Evolutionary conservation across 305 asterid genomes (phyloP).

Genomic region (Solanum aculeatissimum): DNA sequence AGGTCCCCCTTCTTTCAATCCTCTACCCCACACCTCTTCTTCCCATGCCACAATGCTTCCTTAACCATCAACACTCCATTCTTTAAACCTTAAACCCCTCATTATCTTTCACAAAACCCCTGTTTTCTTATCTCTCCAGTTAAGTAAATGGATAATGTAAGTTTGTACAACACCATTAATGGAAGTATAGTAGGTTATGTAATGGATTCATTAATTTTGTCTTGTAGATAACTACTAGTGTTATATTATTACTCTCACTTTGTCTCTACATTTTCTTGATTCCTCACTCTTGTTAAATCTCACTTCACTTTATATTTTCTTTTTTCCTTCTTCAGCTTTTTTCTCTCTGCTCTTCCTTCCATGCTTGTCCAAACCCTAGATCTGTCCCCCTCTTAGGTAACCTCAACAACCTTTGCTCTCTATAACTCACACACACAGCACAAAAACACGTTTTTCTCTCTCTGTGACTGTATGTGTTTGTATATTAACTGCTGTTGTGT

Average conservation of each 20-base stretch:
- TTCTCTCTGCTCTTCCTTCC: conserved; percentile 19
- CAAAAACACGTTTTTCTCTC: background rate
- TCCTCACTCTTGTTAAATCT: background rate
- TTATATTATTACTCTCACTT: background rate
- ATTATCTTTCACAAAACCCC: background rate
- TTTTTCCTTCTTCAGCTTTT: background rate
- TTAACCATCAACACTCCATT: background rate
- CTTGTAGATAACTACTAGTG: background rate
- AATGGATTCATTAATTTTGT: background rate
- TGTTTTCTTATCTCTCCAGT: too few relatives aligned
- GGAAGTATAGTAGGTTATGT: background rate
- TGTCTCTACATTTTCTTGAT: background rate
- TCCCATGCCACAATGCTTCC: conserved; percentile 7
- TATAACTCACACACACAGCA: background rate
- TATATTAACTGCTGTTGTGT: conserved; percentile 13
- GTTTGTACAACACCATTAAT: background rate
- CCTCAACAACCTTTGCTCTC: conserved; percentile 8
- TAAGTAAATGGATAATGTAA: too few relatives aligned
- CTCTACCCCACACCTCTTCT: conserved; percentile 17
- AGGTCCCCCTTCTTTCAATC: conserved; percentile 5
- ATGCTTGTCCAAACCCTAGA: conserved; percentile 88
- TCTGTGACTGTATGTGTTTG: background rate
- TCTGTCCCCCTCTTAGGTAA: conserved; percentile 74
- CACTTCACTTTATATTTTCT: background rate
- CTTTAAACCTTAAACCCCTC: background rate